Evolutionary conservation across 108 stramenopile genomes (phyloP).

Genomic region (Conticribra weissflogii): DNA sequence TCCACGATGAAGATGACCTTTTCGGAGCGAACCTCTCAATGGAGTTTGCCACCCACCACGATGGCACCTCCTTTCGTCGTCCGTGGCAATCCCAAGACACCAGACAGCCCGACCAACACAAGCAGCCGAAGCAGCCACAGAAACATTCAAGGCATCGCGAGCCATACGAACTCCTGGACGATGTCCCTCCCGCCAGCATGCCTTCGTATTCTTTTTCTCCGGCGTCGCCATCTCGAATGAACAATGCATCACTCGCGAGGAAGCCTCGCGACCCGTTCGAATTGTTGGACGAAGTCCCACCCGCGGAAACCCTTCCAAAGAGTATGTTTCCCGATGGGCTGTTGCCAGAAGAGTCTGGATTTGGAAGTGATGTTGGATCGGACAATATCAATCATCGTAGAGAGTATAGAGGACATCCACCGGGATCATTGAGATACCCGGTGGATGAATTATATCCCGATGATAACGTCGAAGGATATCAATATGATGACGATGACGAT

Average conservation of each 20-base stretch:
- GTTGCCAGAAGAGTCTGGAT: background rate
- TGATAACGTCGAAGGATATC: slow-evolving; percentile 12
- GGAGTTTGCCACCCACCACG: no score
- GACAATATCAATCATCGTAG: background rate
- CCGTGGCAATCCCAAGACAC: background rate
- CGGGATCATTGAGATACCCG: slow-evolving; percentile 28
- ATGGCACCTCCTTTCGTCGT: no score
- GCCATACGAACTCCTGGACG: slow-evolving; percentile 31
- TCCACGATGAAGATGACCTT: no score
- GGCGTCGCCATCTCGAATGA: background rate
- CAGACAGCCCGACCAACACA: background rate
- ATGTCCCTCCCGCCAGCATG: slow-evolving; percentile 25
- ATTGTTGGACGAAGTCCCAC: no score
- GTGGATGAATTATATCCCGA: slow-evolving; percentile 43
- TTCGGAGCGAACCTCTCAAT: no score
- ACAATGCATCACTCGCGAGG: no score
- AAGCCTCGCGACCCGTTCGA: no score
- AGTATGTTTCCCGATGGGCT: slow-evolving; percentile 24
- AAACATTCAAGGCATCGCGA: slow-evolving; percentile 3
- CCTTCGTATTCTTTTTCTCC: background rate
- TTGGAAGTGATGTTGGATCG: background rate
- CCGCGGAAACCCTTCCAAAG: no score
- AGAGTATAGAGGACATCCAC: background rate
- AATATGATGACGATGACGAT: slow-evolving; percentile 12
- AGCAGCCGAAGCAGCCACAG: background rate